Evolutionary conservation across 2,329 filamentous ascomycete genomes (phyloP), one percentile per base, ranked within the genome.

Genomic region (Paramyrothecium sp.): DNA sequence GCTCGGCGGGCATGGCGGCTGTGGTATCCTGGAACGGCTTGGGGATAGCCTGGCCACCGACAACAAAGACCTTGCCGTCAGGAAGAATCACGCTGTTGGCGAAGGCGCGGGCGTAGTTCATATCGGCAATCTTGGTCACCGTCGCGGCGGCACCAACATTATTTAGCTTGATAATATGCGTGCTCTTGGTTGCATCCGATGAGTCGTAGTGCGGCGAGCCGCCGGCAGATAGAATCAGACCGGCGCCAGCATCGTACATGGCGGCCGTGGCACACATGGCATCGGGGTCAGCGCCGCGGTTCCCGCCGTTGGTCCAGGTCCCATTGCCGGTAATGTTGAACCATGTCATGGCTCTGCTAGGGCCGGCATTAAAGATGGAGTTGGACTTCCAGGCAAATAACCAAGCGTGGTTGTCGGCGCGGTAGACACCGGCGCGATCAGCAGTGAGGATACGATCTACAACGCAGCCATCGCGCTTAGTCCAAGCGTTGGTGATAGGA

Each of bases 191-290:
- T 1, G 78, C 77, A 8, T 68, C 59, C n/a, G 70, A 70, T 51
- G 75, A 61, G 26, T 77, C 69, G 60, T 85, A 85, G 41, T 72
- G 69, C 0, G 75, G 69, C 1, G 78, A 69, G 11, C 83, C 83
- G 13, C 83, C 83, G 13, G 76, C 69, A 0, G 80, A 77, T 2
- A 86, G 70, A 33, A 86, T 85, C 66, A 84, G 83, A 38, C 83
- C 83, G 2, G 76, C 75, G 56, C 82, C 77, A 30, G 82, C 81
- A 61, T 86, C 83, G 60, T 80, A 86, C 82, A 87, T 85, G 58
- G 82, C 75, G 8, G 78, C 77, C 50, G 77, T 78, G 16, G 82
- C 84, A 57, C 75, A 78, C 84, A 87, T 87, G 2, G 81, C 75
- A 13, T 74, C 67, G 33, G 78, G 76, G 8, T 72, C 71, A 21